phyloP scores from a whole-genome alignment of 768 basidiomycete species.

The Psilocybe azurescens region DNA sequence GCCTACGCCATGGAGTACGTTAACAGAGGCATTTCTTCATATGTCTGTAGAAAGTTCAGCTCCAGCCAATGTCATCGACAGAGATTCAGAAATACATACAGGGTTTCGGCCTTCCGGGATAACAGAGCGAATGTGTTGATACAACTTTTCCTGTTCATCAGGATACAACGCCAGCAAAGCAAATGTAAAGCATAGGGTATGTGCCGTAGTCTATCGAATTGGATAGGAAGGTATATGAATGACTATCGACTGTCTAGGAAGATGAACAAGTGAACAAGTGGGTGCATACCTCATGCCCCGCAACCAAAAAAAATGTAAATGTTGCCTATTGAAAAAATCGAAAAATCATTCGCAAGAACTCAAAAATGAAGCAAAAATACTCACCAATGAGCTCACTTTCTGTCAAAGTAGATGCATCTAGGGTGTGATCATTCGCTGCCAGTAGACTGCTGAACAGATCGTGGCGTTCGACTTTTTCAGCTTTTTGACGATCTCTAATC shows the following conservation, averaged over 20 bases:
- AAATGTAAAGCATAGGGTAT: slow-evolving; percentile 45
- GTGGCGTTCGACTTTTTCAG: slow-evolving; percentile 43
- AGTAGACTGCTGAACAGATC: slow-evolving; percentile 61
- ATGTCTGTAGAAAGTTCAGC: slow-evolving; percentile 30
- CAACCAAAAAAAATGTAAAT: slow-evolving; percentile 59
- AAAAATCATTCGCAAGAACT: not conserved
- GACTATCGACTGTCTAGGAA: slow-evolving; percentile 26
- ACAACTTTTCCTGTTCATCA: slow-evolving; percentile 50
- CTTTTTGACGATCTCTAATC: slow-evolving; percentile 47
- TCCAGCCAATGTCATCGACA: not conserved
- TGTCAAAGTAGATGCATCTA: slow-evolving; percentile 37
- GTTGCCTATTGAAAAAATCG: slow-evolving; percentile 35
- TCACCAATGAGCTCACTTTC: slow-evolving; percentile 50
- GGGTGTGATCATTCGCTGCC: slow-evolving; percentile 49
- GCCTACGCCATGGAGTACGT: slow-evolving; percentile 44
- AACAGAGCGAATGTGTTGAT: slow-evolving; percentile 39
- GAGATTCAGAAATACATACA: slow-evolving; percentile 23
- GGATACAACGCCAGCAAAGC: slow-evolving; percentile 48
- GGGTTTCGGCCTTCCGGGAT: slow-evolving; percentile 36
- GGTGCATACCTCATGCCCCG: slow-evolving; percentile 58
- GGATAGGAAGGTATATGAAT: not conserved
- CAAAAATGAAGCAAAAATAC: not conserved
- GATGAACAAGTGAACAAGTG: slow-evolving; percentile 6
- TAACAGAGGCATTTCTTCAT: slow-evolving; percentile 45
- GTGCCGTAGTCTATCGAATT: slow-evolving; percentile 35